Evolutionary conservation across 148 eudicot species (phyloP), one percentile per base, ranked within the genome.

Genomic region (Pharnaceum exiguum): DNA sequence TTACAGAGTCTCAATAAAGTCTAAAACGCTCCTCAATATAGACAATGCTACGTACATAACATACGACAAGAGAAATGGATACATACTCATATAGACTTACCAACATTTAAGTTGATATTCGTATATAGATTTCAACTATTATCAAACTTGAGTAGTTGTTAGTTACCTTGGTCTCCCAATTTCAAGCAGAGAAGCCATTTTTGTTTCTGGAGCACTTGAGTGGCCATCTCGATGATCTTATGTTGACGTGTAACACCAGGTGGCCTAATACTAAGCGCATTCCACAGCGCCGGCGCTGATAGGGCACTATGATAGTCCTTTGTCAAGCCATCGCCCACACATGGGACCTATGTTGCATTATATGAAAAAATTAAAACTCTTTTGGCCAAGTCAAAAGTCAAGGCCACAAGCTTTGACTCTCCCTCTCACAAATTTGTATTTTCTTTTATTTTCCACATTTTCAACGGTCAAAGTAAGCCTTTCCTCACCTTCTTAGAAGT

Each of bases 391-490:
- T 67, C 76, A 71, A n/a, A n/a, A 71, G 86, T 88, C 96, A 88
- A 76, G 78, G 75, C 74, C 88, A 77, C 90, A 77, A 71, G 60
- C 62, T 85, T 82, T 87, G 96, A 88, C 96, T 72, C 35, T 24
- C 40, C 29, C 21, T 36, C 66, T 3, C 10, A 23, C 44, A 8
- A 17, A 7, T 12, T 51, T 33, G 13, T 5, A 12, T 4, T 29
- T 46, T 40, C 22, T 25, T 9, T 51, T 26, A 33, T 26, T 27
- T 4, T 40, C 13, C 57, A 49, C 54, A 4, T 66, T 71, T 85
- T 86, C 89, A 74, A 86, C 84, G 76, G 86, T 83, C 95, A 86
- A 86, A 74, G 28, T 46, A 70, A 36, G 60, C 52, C 40, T n/a
- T 18, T 21, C 39, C 38, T 36, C 44, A 45, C 52, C 77, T 83